Conservation (phyloP, 2,329 filamentous ascomycete genomes). For the Lachnellula occidentalis region DNA sequence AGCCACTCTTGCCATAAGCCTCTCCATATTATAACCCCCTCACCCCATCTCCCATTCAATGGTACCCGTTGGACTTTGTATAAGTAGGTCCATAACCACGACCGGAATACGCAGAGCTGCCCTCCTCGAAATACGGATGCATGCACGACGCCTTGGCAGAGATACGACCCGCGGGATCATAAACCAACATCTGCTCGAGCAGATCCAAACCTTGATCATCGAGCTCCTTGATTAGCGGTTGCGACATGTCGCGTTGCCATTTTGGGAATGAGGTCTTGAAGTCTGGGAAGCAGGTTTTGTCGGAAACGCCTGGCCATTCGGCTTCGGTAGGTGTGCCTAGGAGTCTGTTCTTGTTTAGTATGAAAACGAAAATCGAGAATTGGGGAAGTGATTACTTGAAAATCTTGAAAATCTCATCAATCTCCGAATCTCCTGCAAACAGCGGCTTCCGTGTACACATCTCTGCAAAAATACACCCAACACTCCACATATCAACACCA, state of each 20-base stretch:
- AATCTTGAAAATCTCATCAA: constrained; percentile 92
- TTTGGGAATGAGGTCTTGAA: constrained; percentile 91
- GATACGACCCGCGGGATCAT: constrained; percentile 80
- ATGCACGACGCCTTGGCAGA: constrained; percentile 82
- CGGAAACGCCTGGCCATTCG: constrained; percentile 72
- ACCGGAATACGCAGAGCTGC: constrained; percentile 31
- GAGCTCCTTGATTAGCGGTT: constrained; percentile 63
- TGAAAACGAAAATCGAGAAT: neutral
- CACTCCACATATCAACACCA: constrained; percentile 93
- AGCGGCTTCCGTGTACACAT: constrained; percentile 93
- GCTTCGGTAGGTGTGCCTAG: constrained; percentile 80
- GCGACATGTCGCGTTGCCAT: constrained; percentile 68
- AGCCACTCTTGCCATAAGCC: constrained; percentile 20
- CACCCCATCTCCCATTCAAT: constrained; percentile 21
- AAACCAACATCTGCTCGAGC: constrained; percentile 67
- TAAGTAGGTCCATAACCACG: constrained; percentile 29
- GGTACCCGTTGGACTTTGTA: constrained; percentile 23
- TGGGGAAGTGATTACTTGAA: constrained; percentile 59
- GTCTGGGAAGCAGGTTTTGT: constrained; percentile 77
- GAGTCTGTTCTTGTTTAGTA: constrained; percentile 44
- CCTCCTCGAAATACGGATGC: constrained; percentile 70
- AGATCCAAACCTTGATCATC: constrained; percentile 68
- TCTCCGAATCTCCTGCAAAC: constrained; percentile 88
- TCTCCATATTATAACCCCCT: constrained; percentile 5
- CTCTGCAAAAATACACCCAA: constrained; percentile 91